Conservation (phyloP, 129 eudicot genomes). For the Arctium minus region DNA sequence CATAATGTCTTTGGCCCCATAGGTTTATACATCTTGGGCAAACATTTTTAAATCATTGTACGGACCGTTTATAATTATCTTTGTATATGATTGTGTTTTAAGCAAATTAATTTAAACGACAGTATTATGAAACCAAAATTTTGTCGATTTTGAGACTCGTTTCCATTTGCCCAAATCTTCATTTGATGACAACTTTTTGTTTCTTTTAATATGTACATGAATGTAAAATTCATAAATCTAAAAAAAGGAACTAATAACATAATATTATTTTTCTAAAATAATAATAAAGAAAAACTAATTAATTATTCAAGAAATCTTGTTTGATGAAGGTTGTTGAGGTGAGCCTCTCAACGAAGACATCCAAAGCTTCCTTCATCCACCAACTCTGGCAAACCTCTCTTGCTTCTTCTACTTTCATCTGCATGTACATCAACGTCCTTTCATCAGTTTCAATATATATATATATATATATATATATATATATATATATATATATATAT, state of each 20-base stretch:
- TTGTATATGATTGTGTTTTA: not conserved
- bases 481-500: too few species aligned
- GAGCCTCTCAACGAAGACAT: conserved; percentile 57
- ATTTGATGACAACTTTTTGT: not conserved
- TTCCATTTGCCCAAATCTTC: conserved; percentile 14
- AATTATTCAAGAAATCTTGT: conserved; percentile 21
- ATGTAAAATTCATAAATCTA: not conserved
- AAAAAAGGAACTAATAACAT: not conserved
- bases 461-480: too few species aligned
- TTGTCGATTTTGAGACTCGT: not conserved
- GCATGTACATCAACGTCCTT: conserved; percentile 1
- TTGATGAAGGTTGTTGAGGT: conserved; percentile 19
- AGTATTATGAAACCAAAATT: not conserved
- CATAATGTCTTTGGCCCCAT: not conserved
- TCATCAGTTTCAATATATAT: not conserved
- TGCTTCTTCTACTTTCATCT: conserved; percentile 73
- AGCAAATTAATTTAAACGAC: not conserved
- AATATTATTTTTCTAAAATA: not conserved
- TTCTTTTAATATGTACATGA: conserved; percentile 1
- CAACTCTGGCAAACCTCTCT: conserved; percentile 66
- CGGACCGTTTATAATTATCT: not conserved
- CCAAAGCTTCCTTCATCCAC: conserved; percentile 96
- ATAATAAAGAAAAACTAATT: not conserved
- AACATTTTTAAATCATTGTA: too few species aligned
- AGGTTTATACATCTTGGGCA: not conserved